These are phyloP conservation scores for Penicillium psychrosexuale DNA, from an alignment of 2,329 filamentous ascomycete genomes.

Conservation along the genomic window DNA sequence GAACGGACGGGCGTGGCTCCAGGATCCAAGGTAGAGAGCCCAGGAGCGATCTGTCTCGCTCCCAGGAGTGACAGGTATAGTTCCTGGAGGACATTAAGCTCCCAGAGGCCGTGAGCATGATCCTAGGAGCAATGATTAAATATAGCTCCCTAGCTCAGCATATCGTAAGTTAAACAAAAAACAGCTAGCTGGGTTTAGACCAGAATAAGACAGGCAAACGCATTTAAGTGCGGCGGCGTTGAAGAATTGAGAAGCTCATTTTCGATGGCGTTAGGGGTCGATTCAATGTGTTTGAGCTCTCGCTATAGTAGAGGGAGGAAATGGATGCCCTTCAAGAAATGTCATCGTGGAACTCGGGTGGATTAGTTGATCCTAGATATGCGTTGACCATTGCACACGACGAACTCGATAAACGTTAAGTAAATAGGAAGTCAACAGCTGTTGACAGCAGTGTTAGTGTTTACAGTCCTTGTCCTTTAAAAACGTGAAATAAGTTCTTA, in stretches of 20 bases:
- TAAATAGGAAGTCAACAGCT: neutral
- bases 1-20: neutral
- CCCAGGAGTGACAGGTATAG: neutral
- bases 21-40: conserved; percentile 4
- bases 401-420: neutral
- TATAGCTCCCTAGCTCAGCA: neutral
- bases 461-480: neutral
- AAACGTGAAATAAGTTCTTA: neutral
- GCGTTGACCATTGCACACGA: neutral
- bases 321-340: neutral
- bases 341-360: neutral
- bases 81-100: neutral
- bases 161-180: neutral
- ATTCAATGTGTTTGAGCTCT: neutral
- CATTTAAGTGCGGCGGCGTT: neutral
- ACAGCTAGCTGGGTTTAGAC: neutral
- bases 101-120: neutral
- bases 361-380: neutral
- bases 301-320: neutral
- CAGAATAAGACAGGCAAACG: conserved; percentile 1
- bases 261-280: neutral
- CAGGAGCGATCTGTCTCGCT: conserved; percentile 1
- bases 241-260: neutral
- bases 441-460: neutral
- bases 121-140: neutral